Percentiles rank a stretch among this genome's conserved stretches.
phyloP scores from a whole-genome alignment of 768 basidiomycete species.

The Boletus eberwhitei region DNA sequence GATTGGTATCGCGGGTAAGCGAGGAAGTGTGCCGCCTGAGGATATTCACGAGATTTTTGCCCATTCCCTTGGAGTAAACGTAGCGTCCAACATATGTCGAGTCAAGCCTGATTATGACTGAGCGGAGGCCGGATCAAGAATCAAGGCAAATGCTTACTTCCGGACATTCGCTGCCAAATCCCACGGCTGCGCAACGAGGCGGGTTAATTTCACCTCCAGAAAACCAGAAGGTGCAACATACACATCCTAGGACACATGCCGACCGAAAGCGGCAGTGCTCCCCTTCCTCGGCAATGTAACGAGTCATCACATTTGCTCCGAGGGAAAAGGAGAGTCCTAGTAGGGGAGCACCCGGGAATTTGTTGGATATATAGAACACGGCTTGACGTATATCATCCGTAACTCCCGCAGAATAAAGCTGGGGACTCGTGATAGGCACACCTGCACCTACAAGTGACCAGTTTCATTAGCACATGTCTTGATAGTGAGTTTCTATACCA shows the following conservation, averaged over 20 bases:
- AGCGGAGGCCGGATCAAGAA: conserved; percentile 5
- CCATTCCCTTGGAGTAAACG: conserved; percentile 79
- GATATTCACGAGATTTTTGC: conserved; percentile 61
- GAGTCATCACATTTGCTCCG: conserved; percentile 86
- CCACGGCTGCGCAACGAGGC: conserved; percentile 43
- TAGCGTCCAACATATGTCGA: conserved; percentile 53
- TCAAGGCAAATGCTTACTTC: conserved; percentile 27
- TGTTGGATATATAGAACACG: conserved; percentile 65
- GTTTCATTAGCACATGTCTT: conserved; percentile 14
- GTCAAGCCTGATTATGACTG: conserved; percentile 43
- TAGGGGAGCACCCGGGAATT: conserved; percentile 77
- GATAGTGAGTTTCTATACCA: conserved; percentile 15
- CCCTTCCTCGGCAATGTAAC: conserved; percentile 86
- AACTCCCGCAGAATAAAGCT: conserved; percentile 84
- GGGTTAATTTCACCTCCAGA: conserved; percentile 7
- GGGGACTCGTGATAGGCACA: conserved; percentile 74
- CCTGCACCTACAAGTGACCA: conserved; percentile 61
- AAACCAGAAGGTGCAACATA: conserved; percentile 38
- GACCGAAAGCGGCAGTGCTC: conserved; percentile 55
- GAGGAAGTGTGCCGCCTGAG: conserved; percentile 48
- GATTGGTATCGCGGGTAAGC: conserved; percentile 50
- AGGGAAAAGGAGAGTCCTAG: conserved; percentile 91
- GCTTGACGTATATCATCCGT: conserved; percentile 88
- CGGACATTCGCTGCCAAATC: conserved; percentile 37
- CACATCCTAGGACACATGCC: conserved; percentile 71